Evolutionary conservation across 192 early-diverging fungal genomes (phyloP).

Genomic region (Coemansia sp.): DNA sequence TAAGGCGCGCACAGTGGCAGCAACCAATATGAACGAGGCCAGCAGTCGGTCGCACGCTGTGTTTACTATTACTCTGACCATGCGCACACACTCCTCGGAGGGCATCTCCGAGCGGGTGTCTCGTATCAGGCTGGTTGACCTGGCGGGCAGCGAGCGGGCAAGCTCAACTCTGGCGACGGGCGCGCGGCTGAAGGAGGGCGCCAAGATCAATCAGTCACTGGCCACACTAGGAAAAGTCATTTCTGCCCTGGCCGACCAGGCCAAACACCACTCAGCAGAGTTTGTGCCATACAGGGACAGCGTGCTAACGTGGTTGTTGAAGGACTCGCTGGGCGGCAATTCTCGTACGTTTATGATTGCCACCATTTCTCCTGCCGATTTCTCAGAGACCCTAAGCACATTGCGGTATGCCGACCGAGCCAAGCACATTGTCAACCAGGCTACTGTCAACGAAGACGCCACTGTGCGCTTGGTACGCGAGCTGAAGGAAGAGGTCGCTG

Average conservation of each 20-base stretch:
- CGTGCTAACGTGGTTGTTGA: constrained; percentile 82
- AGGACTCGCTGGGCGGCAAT: constrained; percentile 85
- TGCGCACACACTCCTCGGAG: constrained; percentile 61
- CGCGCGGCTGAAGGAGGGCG: constrained; percentile 84
- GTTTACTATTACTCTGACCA: constrained; percentile 76
- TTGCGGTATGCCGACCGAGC: constrained; percentile 91
- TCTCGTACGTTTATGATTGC: constrained; percentile 85
- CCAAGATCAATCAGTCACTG: constrained; percentile 93
- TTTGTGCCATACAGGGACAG: constrained; percentile 95
- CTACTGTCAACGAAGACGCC: constrained; percentile 90
- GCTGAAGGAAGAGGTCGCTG: constrained; percentile 79
- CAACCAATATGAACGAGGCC: constrained; percentile 94
- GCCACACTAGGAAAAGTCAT: constrained; percentile 95
- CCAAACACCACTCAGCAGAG: constrained; percentile 48
- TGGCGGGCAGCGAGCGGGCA: constrained; percentile 93
- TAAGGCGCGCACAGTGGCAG: constrained; percentile 83
- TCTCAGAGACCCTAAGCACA: constrained; percentile 81
- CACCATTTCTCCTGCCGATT: constrained; percentile 76
- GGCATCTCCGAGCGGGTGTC: constrained; percentile 76
- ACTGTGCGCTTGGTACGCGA: constrained; percentile 78
- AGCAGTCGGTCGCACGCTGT: constrained; percentile 90
- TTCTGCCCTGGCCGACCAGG: constrained; percentile 80
- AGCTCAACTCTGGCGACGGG: constrained; percentile 86
- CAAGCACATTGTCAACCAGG: constrained; percentile 89
- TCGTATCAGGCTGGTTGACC: constrained; percentile 86